A percentile compares a stretch with the other conserved stretches of the same genome.
These are phyloP conservation scores for Aspergillus felis DNA, from an alignment of 2,329 filamentous ascomycete species.

Conservation along the genomic window DNA sequence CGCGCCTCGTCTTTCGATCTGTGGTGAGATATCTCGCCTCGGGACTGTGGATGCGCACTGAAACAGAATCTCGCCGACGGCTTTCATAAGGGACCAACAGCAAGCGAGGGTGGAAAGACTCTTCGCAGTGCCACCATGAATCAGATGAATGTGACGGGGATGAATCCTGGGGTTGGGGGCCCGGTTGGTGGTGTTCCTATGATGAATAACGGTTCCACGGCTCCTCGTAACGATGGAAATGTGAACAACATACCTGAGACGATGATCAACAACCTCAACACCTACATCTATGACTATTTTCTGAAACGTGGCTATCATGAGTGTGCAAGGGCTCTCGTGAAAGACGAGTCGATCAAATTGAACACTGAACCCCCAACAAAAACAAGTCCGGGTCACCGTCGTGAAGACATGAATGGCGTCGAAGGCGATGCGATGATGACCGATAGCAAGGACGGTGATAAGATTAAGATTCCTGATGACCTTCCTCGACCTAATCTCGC, in stretches of 20 bases:
- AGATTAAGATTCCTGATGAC: conserved; percentile 71
- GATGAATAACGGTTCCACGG: conserved; percentile 49
- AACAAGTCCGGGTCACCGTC: conserved; percentile 64
- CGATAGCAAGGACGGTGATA: conserved; percentile 74
- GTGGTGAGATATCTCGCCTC: conserved; percentile 17
- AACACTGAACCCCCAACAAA: conserved; percentile 56
- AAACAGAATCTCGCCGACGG: conserved; percentile 16
- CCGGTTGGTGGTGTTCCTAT: conserved; percentile 56
- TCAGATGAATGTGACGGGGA: conserved; percentile 55
- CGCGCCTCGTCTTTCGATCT: conserved; percentile 24
- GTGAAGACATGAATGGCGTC: conserved; percentile 68
- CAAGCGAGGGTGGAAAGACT: conserved; percentile 33
- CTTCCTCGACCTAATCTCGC: conserved; percentile 63
- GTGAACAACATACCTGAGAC: conserved; percentile 34
- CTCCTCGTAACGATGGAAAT: conserved; percentile 41
- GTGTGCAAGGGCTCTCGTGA: conserved; percentile 70
- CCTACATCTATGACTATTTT: conserved; percentile 71
- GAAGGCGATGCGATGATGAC: conserved; percentile 75
- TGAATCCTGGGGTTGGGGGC: conserved; percentile 53
- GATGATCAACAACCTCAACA: conserved; percentile 51
- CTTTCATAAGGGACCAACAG: conserved; percentile 24
- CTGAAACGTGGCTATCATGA: conserved; percentile 80
- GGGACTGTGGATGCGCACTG: conserved; percentile 33
- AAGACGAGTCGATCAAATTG: conserved; percentile 57
- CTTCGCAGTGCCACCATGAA: conserved; percentile 46